Evolutionary conservation across 2,329 filamentous ascomycete species (phyloP), one percentile per base, ranked within the genome.

Genomic region (Mariannaea elegans): DNA sequence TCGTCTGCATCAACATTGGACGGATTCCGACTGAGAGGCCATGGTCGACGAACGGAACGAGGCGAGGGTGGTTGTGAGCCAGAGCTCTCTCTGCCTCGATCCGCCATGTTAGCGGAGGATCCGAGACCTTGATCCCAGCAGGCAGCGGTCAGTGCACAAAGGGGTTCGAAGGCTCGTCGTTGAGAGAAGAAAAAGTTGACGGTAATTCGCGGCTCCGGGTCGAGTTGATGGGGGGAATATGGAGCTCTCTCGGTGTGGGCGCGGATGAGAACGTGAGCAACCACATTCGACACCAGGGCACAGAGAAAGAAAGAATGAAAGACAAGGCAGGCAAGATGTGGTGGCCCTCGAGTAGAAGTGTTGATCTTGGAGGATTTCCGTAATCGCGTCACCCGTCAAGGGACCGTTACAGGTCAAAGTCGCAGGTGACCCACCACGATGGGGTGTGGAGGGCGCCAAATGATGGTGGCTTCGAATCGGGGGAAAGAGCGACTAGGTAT

Each of bases 1-100:
- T 84, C 81, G 58, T 83, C 80, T 1, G 76, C 65, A 18, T 75
- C 76, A 23, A 61, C 61, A 19, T 65, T 61, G 8, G 75, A 74
- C 41, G 68, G 65, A 23, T 71, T 65, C 18, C 72, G 70, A 19
- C 62, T 67, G n/a, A 70, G 42, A 32, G 66, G 52, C 45, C 56
- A 56, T 8, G 70, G 70, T 19, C 74, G 72, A 42, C 75, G 74
- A 31, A 59, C 60, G 10, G 71, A 63, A n/a, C 65, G 66, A 18
- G 76, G 77, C 5, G 75, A 78, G 9, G 72, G 62, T 41, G 76
- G 74, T 60, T 73, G 72, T 14, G 75, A 76, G 49, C 63, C 58
- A 48, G 65, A 44, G 24, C 59, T 59, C 27, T 71, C 68, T 39
- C 65, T 63, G 47, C 71, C 70, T 39, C 66, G 64, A 56, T 74